Percentiles rank a stretch among this genome's conserved stretches.
Conservation (phyloP, 2,329 filamentous ascomycete genomes). For the Stagonosporopsis cucurbitacearum region DNA sequence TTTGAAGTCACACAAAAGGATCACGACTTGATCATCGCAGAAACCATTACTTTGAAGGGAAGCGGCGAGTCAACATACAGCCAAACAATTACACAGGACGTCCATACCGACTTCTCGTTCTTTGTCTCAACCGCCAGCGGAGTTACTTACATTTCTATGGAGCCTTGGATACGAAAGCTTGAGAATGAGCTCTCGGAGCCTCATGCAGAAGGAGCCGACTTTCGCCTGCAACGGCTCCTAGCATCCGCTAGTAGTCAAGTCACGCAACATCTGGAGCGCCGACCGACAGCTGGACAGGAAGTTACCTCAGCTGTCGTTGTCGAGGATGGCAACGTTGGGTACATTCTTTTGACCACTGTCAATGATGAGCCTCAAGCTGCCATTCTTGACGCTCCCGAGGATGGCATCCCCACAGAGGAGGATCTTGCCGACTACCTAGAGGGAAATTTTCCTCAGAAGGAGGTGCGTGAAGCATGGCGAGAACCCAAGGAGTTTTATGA, state of each 20-base stretch:
- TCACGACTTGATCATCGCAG: constrained; percentile 48
- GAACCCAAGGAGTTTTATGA: constrained; percentile 67
- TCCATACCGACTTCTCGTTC: constrained; percentile 63
- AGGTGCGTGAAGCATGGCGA: constrained; percentile 71
- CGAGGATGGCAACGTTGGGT: constrained; percentile 63
- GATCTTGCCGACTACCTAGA: constrained; percentile 37
- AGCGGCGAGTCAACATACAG: constrained; percentile 46
- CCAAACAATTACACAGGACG: constrained; percentile 64
- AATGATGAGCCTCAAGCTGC: constrained; percentile 59
- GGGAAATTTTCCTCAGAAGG: constrained; percentile 35
- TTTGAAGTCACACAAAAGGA: constrained; percentile 26
- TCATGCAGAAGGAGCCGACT: constrained; percentile 59
- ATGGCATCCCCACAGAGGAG: constrained; percentile 36
- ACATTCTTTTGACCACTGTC: constrained; percentile 61
- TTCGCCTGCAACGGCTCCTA: constrained; percentile 63
- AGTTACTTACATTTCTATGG: constrained; percentile 62
- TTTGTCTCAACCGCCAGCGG: constrained; percentile 63
- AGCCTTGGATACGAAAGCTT: constrained; percentile 62
- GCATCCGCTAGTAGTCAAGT: constrained; percentile 58
- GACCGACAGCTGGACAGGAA: constrained; percentile 35
- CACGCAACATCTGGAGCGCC: constrained; percentile 55
- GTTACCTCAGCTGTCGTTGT: constrained; percentile 60
- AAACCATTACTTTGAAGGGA: constrained; percentile 47
- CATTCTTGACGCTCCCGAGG: constrained; percentile 58
- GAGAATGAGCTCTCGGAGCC: constrained; percentile 63